Percentiles rank a stretch among this genome's conserved stretches.
phyloP scores from a whole-genome alignment of 1,284 basidiomycete species.

The Heliocybe sulcata region DNA sequence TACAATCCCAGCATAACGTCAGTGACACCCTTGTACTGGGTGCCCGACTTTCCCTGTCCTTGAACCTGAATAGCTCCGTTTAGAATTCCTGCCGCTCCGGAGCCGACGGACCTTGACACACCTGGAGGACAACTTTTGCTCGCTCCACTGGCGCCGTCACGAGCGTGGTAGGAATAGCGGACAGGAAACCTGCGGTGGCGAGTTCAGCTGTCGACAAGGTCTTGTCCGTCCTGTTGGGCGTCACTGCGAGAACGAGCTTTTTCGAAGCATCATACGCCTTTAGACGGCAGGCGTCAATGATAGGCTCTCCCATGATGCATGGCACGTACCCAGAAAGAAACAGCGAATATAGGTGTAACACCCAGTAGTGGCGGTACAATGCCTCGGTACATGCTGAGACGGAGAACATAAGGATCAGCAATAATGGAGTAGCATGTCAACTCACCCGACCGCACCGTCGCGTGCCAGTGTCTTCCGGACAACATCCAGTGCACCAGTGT shows the following conservation, averaged over 20 bases:
- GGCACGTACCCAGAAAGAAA: slow-evolving; percentile 89
- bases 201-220: slow-evolving; percentile 77
- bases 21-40: slow-evolving; percentile 85
- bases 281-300: slow-evolving; percentile 4
- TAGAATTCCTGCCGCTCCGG: not conserved
- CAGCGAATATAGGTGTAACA: slow-evolving; percentile 97
- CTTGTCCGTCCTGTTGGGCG: slow-evolving; percentile 61
- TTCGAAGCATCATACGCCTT: slow-evolving; percentile 96
- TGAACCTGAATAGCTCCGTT: slow-evolving; percentile 54
- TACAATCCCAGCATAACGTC: slow-evolving; percentile 93
- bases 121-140: slow-evolving; percentile 94
- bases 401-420: not conserved
- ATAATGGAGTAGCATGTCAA: slow-evolving; percentile 4
- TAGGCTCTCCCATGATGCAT: not conserved
- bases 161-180: slow-evolving; percentile 88
- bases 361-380: slow-evolving; percentile 95
- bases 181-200: slow-evolving; percentile 91
- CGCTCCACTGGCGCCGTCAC: slow-evolving; percentile 95
- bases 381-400: slow-evolving; percentile 82
- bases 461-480: slow-evolving; percentile 85
- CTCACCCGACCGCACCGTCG: slow-evolving; percentile 87
- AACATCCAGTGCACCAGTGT: slow-evolving; percentile 91
- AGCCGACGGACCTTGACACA: slow-evolving; percentile 20
- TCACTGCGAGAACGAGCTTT: slow-evolving; percentile 70
- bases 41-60: slow-evolving; percentile 71